A percentile compares a stretch with the other conserved stretches of the same genome.
phyloP scores from a whole-genome alignment of 108 stramenopile genomes.

The Fragilariopsis cylindrus region DNA sequence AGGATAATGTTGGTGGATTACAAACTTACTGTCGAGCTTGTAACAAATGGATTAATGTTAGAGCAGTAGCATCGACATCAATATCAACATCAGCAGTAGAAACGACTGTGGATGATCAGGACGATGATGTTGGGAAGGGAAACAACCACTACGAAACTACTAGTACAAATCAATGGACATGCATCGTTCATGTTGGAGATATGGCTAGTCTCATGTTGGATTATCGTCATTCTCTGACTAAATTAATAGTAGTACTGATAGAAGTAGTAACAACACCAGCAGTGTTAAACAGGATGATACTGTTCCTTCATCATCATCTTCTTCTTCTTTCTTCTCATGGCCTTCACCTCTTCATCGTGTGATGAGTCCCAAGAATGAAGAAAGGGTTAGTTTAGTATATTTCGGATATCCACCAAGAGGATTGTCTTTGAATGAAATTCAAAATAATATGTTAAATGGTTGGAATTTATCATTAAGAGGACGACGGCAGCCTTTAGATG shows the following conservation, averaged over 20 bases:
- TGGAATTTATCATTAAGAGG: slow-evolving; percentile 15
- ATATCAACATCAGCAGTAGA: not conserved
- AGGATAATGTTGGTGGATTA: slow-evolving; percentile 76
- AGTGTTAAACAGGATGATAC: not conserved
- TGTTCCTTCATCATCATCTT: slow-evolving; percentile 13
- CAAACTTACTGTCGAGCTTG: slow-evolving; percentile 73
- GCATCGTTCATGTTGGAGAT: slow-evolving; percentile 80
- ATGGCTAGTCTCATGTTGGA: slow-evolving; percentile 62
- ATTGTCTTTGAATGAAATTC: slow-evolving; percentile 13
- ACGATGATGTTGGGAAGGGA: no score
- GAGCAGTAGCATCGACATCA: not conserved
- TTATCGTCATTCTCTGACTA: no score
- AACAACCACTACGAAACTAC: not conserved
- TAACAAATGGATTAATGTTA: slow-evolving; percentile 66
- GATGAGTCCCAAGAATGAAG: not conserved
- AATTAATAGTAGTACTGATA: no score
- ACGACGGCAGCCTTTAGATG: slow-evolving; percentile 4
- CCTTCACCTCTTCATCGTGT: slow-evolving; percentile 31
- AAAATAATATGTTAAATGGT: not conserved
- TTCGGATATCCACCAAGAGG: slow-evolving; percentile 30
- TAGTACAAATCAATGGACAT: slow-evolving; percentile 9
- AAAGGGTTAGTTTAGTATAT: slow-evolving; percentile 28
- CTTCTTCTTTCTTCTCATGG: slow-evolving; percentile 15
- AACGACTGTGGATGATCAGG: no score
- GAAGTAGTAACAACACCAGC: not conserved